Evolutionary conservation across 352 stramenopile genomes (phyloP).

Genomic region (Blastocystis sp.): DNA sequence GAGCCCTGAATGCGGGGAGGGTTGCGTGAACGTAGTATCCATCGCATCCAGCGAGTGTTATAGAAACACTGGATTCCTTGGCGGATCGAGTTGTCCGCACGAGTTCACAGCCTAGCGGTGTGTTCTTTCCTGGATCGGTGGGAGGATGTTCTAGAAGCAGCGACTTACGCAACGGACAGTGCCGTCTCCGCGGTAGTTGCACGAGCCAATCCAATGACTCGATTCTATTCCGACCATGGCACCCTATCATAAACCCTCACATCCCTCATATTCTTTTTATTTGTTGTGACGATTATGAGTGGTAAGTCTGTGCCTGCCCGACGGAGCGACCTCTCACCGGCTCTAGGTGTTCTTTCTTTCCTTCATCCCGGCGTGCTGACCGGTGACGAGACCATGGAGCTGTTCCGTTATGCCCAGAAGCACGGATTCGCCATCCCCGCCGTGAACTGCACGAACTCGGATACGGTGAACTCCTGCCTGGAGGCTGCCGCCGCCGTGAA

Average conservation of each 20-base stretch:
- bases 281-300: slow-evolving; percentile 19
- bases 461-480: slow-evolving; percentile 91
- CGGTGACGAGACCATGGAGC: slow-evolving; percentile 82
- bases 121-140: not conserved
- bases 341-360: slow-evolving; percentile 64
- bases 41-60: not conserved
- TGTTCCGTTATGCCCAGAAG: slow-evolving; percentile 88
- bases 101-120: not conserved
- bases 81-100: not conserved
- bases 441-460: slow-evolving; percentile 90
- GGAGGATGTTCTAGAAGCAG: not conserved
- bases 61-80: not conserved
- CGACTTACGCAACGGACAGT: not conserved
- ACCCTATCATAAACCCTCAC: slow-evolving; percentile 20
- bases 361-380: slow-evolving; percentile 79
- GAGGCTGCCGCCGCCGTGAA: slow-evolving; percentile 91
- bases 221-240: slow-evolving; percentile 33
- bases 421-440: slow-evolving; percentile 93
- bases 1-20: not conserved
- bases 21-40: not conserved
- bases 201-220: not conserved
- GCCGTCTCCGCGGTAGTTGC: not conserved
- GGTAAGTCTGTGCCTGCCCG: not conserved
- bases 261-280: slow-evolving; percentile 55
- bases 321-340: not conserved